A percentile compares a stretch with the other conserved stretches of the same genome.
These are phyloP conservation scores for Boletus sp. DNA, from an alignment of 768 basidiomycete species.

Conservation along the genomic window DNA sequence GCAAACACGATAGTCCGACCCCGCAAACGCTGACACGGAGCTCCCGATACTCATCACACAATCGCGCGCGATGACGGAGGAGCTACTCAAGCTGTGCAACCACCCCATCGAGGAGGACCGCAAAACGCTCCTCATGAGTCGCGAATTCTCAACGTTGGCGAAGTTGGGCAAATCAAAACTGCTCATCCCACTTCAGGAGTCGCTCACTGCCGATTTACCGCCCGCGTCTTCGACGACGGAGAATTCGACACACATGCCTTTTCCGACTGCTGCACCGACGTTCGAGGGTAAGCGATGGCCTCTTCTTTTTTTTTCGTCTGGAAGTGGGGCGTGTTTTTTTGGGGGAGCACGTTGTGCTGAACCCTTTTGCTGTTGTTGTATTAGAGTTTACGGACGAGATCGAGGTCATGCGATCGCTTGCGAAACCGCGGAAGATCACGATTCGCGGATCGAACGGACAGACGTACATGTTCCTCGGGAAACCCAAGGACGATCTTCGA, in stretches of 20 bases:
- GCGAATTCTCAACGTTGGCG: constrained; percentile 52
- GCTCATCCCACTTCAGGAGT: constrained; percentile 91
- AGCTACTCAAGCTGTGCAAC: constrained; percentile 67
- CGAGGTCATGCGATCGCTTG: constrained; percentile 87
- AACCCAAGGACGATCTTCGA: constrained; percentile 94
- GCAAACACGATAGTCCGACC: constrained; percentile 40
- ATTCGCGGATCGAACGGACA: constrained; percentile 81
- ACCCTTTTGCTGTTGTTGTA: neutral
- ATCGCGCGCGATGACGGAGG: constrained; percentile 60
- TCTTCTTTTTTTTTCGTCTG: no score
- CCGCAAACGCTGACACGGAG: constrained; percentile 37
- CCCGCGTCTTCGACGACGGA: constrained; percentile 49
- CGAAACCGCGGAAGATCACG: constrained; percentile 86
- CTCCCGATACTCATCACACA: constrained; percentile 51
- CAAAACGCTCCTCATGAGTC: constrained; percentile 41
- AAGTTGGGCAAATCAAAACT: constrained; percentile 58
- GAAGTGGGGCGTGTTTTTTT: neutral
- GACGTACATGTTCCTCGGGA: constrained; percentile 87
- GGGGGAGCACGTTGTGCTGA: neutral
- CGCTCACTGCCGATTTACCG: constrained; percentile 85
- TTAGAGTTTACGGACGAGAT: constrained; percentile 80
- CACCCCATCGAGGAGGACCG: constrained; percentile 41
- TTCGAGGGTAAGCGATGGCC: constrained; percentile 52
- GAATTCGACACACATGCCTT: constrained; percentile 71
- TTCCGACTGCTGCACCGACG: constrained; percentile 70